These are phyloP conservation scores for Solanum lycopersicoides DNA, from an alignment of 257 asterid species.

Conservation along the genomic window DNA sequence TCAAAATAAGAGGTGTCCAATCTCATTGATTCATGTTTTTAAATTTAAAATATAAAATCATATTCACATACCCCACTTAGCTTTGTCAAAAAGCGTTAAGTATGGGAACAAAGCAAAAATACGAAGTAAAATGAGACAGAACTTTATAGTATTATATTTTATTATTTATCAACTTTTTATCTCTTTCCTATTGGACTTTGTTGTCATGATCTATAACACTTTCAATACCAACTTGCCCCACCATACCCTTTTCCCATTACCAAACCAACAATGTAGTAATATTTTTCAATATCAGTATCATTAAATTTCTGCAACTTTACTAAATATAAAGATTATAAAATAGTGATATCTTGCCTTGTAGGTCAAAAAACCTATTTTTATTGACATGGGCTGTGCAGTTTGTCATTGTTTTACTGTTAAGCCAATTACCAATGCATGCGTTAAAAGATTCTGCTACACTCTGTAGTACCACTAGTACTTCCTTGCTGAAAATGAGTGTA, in stretches of 20 bases:
- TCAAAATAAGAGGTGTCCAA: neutral
- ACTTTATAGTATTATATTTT: neutral
- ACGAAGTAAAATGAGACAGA: neutral
- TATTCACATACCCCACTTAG: neutral
- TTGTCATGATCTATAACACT: slow-evolving; percentile 5
- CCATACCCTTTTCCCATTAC: neutral
- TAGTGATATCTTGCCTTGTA: slow-evolving; percentile 1
- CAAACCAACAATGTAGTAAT: neutral
- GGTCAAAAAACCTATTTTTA: slow-evolving; percentile 1
- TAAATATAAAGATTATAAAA: neutral
- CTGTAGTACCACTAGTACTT: neutral
- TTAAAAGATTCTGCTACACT: neutral
- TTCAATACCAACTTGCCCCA: slow-evolving; percentile 3
- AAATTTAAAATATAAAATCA: neutral
- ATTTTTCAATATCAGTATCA: neutral
- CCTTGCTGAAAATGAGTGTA: neutral
- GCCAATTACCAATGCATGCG: neutral
- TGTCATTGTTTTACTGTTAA: neutral
- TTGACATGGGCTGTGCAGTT: neutral
- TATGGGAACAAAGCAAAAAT: neutral
- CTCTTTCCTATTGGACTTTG: slow-evolving; percentile 5
- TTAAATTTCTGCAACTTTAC: neutral
- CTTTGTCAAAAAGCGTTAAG: neutral
- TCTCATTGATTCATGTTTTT: neutral
- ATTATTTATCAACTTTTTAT: slow-evolving; percentile 1